Evolutionary conservation across 1,139 yeast genomes (phyloP).

Genomic region (Yamadazyma mexicana): DNA sequence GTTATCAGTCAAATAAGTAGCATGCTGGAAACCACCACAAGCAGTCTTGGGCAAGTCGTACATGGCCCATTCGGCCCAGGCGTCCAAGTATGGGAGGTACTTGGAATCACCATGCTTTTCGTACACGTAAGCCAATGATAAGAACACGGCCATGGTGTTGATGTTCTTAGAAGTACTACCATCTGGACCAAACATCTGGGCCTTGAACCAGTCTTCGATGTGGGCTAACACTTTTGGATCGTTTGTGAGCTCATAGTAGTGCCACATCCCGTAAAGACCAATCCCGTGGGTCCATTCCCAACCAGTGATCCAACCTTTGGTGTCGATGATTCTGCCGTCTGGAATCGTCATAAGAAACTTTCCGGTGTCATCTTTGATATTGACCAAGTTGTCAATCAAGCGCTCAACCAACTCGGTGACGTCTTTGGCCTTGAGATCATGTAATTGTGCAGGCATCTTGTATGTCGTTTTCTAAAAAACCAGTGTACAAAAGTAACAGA

Average conservation of each 20-base stretch:
- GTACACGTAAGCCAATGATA: constrained; percentile 27
- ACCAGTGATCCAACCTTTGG: constrained; percentile 36
- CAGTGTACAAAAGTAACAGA: too few species aligned
- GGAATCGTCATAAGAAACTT: constrained; percentile 28
- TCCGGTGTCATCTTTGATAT: constrained; percentile 27
- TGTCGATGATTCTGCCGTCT: constrained; percentile 33
- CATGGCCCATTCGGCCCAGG: constrained; percentile 38
- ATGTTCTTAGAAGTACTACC: constrained; percentile 33
- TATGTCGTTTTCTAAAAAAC: not conserved
- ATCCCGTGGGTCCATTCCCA: constrained; percentile 41
- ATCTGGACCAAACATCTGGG: constrained; percentile 26
- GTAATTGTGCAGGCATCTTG: constrained; percentile 17
- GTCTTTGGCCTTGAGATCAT: constrained; percentile 15
- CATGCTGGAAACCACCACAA: constrained; percentile 36
- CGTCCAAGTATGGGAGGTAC: constrained; percentile 27
- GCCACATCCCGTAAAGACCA: constrained; percentile 36
- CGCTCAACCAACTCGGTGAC: constrained; percentile 15
- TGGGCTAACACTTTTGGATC: constrained; percentile 19
- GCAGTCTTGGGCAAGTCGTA: constrained; percentile 26
- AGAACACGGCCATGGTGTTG: constrained; percentile 34
- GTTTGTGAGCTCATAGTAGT: constrained; percentile 27
- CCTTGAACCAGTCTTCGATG: constrained; percentile 28
- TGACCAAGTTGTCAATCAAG: constrained; percentile 19
- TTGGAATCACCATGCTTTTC: constrained; percentile 21
- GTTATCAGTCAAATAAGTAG: constrained; percentile 29